A percentile compares a stretch with the other conserved stretches of the same genome.
These are phyloP conservation scores for Magnaporthales sp. DNA, from an alignment of 2,329 filamentous ascomycete genomes.

Conservation along the genomic window DNA sequence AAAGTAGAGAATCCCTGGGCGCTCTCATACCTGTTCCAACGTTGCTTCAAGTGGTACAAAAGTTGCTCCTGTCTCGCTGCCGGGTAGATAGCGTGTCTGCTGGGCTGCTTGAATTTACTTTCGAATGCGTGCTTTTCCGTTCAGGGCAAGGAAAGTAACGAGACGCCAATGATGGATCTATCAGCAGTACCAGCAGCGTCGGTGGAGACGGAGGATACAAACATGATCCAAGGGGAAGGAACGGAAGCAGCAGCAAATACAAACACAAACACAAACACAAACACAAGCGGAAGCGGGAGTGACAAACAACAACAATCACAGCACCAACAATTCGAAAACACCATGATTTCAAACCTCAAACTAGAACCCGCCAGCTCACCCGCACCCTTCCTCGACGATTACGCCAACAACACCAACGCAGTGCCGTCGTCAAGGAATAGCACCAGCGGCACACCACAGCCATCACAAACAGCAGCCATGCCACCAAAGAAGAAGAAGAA, in stretches of 20 bases:
- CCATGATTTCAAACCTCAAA: not conserved
- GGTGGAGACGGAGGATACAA: not conserved
- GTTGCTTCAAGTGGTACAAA: not conserved
- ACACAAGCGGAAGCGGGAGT: not conserved
- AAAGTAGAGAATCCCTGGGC: not conserved
- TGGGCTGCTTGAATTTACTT: not conserved
- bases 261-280: not conserved
- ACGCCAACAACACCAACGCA: constrained; percentile 21
- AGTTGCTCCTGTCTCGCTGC: not conserved
- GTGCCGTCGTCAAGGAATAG: constrained; percentile 10
- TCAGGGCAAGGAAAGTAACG: not conserved
- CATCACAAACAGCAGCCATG: not conserved
- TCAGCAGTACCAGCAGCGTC: not conserved
- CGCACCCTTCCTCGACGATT: constrained; percentile 11
- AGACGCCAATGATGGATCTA: not conserved
- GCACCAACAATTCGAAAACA: not conserved
- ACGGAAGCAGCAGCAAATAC: not conserved
- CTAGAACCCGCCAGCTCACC: not conserved
- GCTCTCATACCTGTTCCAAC: not conserved
- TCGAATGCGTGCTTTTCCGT: not conserved
- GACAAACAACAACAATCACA: not conserved
- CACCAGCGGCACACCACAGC: not conserved
- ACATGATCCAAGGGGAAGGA: not conserved
- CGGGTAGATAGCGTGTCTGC: not conserved
- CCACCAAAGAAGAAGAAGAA: constrained; percentile 6